Percentiles rank a stretch among this genome's conserved stretches.
Evolutionary conservation across 305 asterid species (phyloP).

Genomic region (Nicotiana rustica): DNA sequence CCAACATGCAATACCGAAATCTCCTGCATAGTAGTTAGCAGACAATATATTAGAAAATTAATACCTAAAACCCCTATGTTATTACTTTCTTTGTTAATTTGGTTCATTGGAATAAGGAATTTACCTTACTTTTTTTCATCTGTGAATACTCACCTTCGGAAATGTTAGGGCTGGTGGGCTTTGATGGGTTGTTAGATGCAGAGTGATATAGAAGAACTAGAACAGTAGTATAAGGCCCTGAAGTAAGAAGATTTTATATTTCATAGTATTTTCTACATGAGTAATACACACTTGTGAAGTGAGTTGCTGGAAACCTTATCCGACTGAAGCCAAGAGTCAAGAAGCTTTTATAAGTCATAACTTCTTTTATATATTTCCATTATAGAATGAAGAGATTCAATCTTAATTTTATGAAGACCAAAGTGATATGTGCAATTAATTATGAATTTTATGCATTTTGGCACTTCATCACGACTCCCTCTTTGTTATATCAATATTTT

Average conservation of each 20-base stretch:
- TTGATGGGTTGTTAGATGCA: conserved; percentile 6
- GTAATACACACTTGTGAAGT: not conserved
- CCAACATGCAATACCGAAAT: conserved; percentile 5
- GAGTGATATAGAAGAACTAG: not conserved
- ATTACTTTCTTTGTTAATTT: conserved; percentile 14
- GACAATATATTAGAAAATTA: not conserved
- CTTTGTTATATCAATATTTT: conserved; percentile 2
- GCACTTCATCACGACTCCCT: not conserved
- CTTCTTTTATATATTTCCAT: not conserved
- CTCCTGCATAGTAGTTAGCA: conserved; percentile 16
- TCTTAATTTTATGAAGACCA: not conserved
- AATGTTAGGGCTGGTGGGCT: not conserved
- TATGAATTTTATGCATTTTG: not conserved
- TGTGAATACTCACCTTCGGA: not conserved
- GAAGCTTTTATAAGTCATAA: conserved; percentile 14
- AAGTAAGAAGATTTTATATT: conserved; percentile 3
- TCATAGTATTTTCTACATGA: conserved; percentile 4
- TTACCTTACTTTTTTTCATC: not conserved
- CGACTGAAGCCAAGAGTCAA: conserved; percentile 16
- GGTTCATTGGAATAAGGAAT: not conserved
- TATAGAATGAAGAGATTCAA: conserved; percentile 1
- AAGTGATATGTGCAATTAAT: not conserved
- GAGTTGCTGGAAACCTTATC: conserved; percentile 14
- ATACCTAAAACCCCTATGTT: conserved; percentile 4
- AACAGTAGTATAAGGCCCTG: conserved; percentile 25